A percentile compares a stretch with the other conserved stretches of the same genome.
These are phyloP conservation scores for Coniosporium apollinis DNA, from an alignment of 495 filamentous ascomycete genomes.

Conservation along the genomic window DNA sequence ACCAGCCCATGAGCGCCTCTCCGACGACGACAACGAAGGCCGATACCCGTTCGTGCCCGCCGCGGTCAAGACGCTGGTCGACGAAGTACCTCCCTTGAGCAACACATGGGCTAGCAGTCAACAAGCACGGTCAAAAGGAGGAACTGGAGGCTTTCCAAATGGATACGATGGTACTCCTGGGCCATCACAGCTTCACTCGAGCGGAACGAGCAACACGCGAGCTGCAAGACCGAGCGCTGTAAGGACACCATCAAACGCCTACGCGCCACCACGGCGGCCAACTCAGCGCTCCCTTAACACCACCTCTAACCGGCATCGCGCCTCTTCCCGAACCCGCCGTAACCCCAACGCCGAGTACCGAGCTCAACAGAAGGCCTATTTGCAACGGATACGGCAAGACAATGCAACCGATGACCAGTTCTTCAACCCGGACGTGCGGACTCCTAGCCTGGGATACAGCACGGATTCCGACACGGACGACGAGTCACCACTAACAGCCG, in stretches of 20 bases:
- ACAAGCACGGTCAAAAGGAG: too few relatives aligned
- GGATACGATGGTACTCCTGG: too few relatives aligned
- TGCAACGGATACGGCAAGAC: constrained; percentile 57
- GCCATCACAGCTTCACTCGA: too few relatives aligned
- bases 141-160: too few relatives aligned
- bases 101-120: too few relatives aligned
- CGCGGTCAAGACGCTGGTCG: too few relatives aligned
- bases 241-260: constrained; percentile 53
- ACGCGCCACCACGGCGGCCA: constrained; percentile 59
- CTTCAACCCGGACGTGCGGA: constrained; percentile 46
- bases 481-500: constrained; percentile 70
- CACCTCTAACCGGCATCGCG: constrained; percentile 31
- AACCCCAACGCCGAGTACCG: constrained; percentile 68
- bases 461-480: constrained; percentile 80
- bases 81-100: too few relatives aligned
- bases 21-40: too few relatives aligned
- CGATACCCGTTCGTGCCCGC: too few relatives aligned
- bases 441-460: constrained; percentile 44
- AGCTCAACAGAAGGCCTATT: constrained; percentile 70
- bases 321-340: constrained; percentile 34
- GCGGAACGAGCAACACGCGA: too few relatives aligned
- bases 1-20: too few relatives aligned
- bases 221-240: constrained; percentile 3
- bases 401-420: constrained; percentile 46
- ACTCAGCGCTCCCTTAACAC: constrained; percentile 30